These are phyloP conservation scores for Fonsecaea nubica DNA, from an alignment of 2,329 filamentous ascomycete genomes.

Conservation along the genomic window DNA sequence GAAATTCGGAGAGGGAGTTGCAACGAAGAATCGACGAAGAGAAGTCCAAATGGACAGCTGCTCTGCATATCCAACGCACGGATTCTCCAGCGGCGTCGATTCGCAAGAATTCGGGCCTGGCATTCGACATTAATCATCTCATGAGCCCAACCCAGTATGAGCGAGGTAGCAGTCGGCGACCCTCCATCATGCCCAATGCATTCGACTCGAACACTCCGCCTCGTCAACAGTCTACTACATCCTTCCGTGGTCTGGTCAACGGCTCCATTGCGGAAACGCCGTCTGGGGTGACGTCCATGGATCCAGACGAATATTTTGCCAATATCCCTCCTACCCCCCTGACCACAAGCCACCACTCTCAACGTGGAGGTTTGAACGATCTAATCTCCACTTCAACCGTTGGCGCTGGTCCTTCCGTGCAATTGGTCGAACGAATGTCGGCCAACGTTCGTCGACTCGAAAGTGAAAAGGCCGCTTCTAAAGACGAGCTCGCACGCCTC, in stretches of 20 bases:
- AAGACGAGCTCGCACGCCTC: constrained; percentile 83
- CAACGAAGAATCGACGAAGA: constrained; percentile 70
- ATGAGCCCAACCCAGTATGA: constrained; percentile 43
- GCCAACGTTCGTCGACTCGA: constrained; percentile 89
- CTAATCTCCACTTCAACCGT: constrained; percentile 88
- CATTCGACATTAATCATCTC: constrained; percentile 48
- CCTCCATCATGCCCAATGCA: constrained; percentile 46
- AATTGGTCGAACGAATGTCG: constrained; percentile 95
- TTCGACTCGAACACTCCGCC: constrained; percentile 49
- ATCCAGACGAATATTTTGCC: constrained; percentile 56
- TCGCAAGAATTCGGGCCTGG: constrained; percentile 45
- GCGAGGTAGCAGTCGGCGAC: constrained; percentile 50
- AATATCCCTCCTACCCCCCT: constrained; percentile 46
- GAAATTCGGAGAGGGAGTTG: constrained; percentile 63
- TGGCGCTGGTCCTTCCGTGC: constrained; percentile 88
- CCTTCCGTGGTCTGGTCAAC: constrained; percentile 48
- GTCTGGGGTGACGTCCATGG: constrained; percentile 55
- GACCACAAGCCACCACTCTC: constrained; percentile 47
- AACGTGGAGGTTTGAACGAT: constrained; percentile 72
- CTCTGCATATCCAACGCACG: constrained; percentile 48
- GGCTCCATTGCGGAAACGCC: constrained; percentile 52
- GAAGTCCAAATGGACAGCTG: constrained; percentile 63
- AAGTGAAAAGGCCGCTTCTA: constrained; percentile 84
- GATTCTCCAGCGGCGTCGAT: constrained; percentile 52
- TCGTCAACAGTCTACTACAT: constrained; percentile 56